These are phyloP conservation scores for Globisporangium perplexum DNA, from an alignment of 352 stramenopile genomes.

Conservation along the genomic window DNA sequence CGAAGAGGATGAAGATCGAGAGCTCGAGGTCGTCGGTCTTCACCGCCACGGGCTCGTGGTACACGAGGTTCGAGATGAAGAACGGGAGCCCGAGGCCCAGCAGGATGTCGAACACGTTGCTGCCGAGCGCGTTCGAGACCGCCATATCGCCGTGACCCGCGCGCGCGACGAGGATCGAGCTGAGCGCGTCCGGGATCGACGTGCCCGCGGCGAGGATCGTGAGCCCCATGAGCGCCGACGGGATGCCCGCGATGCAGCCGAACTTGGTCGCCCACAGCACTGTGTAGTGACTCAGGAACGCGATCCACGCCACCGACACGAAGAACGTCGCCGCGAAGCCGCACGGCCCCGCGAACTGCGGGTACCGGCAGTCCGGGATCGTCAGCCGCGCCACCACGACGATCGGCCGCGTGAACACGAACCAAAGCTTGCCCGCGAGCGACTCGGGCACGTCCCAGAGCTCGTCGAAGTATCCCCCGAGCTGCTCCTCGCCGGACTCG, in stretches of 20 bases:
- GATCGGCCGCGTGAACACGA: slow-evolving; percentile 60
- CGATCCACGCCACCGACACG: slow-evolving; percentile 69
- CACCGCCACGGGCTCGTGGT: slow-evolving; percentile 42
- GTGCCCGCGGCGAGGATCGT: slow-evolving; percentile 78
- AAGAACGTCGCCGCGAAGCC: slow-evolving; percentile 56
- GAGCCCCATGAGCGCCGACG: slow-evolving; percentile 68
- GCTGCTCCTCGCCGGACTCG: slow-evolving; percentile 18
- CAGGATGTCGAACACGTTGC: slow-evolving; percentile 85
- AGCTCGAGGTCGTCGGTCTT: slow-evolving; percentile 45
- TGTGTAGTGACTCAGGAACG: slow-evolving; percentile 66
- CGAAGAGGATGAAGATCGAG: slow-evolving; percentile 64
- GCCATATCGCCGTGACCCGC: slow-evolving; percentile 77
- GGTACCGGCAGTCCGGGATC: slow-evolving; percentile 69
- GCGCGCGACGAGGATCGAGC: slow-evolving; percentile 74
- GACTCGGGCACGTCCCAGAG: slow-evolving; percentile 34
- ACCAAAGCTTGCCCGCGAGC: slow-evolving; percentile 46
- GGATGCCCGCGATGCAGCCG: slow-evolving; percentile 60
- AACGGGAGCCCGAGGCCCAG: slow-evolving; percentile 74
- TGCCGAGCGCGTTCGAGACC: slow-evolving; percentile 79
- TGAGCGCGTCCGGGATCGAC: slow-evolving; percentile 70
- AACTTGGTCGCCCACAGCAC: slow-evolving; percentile 56
- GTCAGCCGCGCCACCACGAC: slow-evolving; percentile 57
- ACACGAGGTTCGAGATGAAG: slow-evolving; percentile 72
- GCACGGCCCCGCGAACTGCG: slow-evolving; percentile 33
- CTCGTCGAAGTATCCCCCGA: slow-evolving; percentile 60